phyloP scores from a whole-genome alignment of 2,329 filamentous ascomycete genomes.

The Pleomassaria siparia region DNA sequence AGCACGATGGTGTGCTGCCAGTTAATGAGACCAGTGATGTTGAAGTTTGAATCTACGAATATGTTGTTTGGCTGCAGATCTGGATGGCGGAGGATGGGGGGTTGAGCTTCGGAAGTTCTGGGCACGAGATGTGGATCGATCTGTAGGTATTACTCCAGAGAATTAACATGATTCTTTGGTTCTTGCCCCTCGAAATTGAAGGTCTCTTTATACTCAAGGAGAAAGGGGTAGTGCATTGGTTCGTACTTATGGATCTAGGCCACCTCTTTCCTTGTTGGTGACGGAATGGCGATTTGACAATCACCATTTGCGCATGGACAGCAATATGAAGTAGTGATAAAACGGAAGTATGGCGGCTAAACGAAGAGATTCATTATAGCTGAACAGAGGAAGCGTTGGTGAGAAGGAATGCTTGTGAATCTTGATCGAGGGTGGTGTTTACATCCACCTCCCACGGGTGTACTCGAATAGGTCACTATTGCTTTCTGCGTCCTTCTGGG shows the following conservation, averaged over 20 bases:
- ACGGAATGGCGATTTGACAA: conserved; percentile 17
- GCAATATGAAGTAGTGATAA: conserved; percentile 9
- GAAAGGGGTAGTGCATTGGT: conserved; percentile 20
- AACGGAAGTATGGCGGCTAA: conserved; percentile 20
- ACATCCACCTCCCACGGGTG: conserved; percentile 33
- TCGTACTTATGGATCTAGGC: conserved; percentile 23
- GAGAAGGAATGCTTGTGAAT: background rate
- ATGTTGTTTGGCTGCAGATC: conserved; percentile 41
- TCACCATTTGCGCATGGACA: conserved; percentile 14
- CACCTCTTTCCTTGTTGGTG: conserved; percentile 27
- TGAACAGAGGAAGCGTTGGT: conserved; percentile 9
- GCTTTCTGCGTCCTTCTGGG: conserved; percentile 3
- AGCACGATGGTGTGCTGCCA: conserved; percentile 45
- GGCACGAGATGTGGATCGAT: conserved; percentile 25
- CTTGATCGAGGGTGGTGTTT: conserved; percentile 6
- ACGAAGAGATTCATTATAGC: conserved; percentile 26
- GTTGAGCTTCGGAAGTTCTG: conserved; percentile 12
- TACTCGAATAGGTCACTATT: conserved; percentile 26
- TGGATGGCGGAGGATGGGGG: conserved; percentile 36
- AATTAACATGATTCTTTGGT: conserved; percentile 16
- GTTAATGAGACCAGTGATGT: conserved; percentile 44
- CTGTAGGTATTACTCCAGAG: conserved; percentile 18
- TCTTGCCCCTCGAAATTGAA: conserved; percentile 25
- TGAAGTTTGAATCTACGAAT: conserved; percentile 31
- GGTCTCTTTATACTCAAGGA: conserved; percentile 22